Base-by-base conservation (phyloP, 2,329 filamentous ascomycete species). In the Epichloe coenophiala region DNA sequence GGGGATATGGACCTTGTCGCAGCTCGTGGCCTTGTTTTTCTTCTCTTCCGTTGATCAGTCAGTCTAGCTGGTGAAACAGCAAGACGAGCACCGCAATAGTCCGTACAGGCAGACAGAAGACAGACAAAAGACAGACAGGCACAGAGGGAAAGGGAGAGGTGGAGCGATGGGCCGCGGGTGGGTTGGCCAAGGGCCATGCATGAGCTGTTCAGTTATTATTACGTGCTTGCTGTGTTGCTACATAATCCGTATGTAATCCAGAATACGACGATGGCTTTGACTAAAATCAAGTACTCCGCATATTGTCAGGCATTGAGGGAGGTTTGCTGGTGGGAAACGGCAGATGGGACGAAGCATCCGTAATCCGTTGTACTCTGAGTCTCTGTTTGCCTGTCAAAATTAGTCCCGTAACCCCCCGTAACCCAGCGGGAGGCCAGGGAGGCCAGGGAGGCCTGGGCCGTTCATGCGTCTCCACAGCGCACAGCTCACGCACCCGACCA, bases 181-280 rank as follows among this genome's bases (percentile, higher is more conserved):
- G 9, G 27, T 31, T 31, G 27, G 27, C 4, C 19, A 12, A 43
- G 9, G 40, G 40, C 17, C 15, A 15, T 42, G 35, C 15, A 15
- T 42, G 35, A 39, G 31, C 12, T 19, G 44, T 41, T 36, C 31
- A 38, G 17, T 38, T 36, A 19, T 19, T 19, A 19, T 17, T 17
- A 51, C 50, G 45, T 48, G 50, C 45, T 41, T 48, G 50, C 50
- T 41, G 41, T 40, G 27, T 40, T 45, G 35, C 45, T 19, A 19
- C 17, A 17, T 19, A 19, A 2, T 19, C 19, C 19, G 19, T 19
- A 19, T 19, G 19, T 19, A 19, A 17, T 17, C 17, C 23, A 48
- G 48, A 48, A 48, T 51, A 48, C 50, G 50, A 36, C 45, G 17
- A 33, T 2, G 42, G 23, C 27, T 19, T 15, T 19, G 33, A 23